Evolutionary conservation across 495 filamentous ascomycete genomes (phyloP).

Genomic region (Neurospora hispaniola): DNA sequence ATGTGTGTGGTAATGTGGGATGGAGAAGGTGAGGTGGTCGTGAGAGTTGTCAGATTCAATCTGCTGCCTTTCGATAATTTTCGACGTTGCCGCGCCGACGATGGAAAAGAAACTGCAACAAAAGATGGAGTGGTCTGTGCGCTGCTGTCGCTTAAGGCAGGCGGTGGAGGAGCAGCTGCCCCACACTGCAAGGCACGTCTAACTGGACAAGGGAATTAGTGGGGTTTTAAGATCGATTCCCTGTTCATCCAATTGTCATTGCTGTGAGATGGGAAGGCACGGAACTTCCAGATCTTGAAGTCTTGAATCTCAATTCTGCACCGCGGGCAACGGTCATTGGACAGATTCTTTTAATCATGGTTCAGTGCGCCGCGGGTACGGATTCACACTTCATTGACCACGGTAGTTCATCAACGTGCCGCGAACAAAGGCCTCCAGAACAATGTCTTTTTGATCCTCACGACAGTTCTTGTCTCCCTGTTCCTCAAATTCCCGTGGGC

Average conservation of each 20-base stretch:
- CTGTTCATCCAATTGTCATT: background rate
- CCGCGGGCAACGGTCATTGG: background rate
- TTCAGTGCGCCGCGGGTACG: background rate
- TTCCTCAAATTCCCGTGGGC: background rate
- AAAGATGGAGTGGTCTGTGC: background rate
- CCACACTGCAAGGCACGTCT: background rate
- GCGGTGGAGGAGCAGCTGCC: background rate
- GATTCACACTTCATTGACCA: background rate
- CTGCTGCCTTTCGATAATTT: background rate
- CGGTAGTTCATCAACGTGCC: background rate
- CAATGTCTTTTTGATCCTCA: background rate
- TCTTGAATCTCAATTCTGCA: background rate
- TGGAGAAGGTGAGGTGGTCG: background rate
- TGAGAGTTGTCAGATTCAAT: background rate
- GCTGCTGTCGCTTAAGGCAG: background rate
- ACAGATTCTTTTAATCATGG: background rate
- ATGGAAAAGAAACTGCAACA: background rate
- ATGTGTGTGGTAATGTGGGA: background rate
- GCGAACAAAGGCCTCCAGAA: background rate
- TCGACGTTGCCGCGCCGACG: background rate
- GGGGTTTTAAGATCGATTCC: background rate
- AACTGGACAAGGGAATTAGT: background rate
- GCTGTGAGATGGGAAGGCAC: background rate
- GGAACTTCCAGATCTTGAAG: background rate
- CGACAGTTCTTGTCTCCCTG: background rate